Conservation (phyloP, 2,329 filamentous ascomycete species). For the Xylaria sp. region DNA sequence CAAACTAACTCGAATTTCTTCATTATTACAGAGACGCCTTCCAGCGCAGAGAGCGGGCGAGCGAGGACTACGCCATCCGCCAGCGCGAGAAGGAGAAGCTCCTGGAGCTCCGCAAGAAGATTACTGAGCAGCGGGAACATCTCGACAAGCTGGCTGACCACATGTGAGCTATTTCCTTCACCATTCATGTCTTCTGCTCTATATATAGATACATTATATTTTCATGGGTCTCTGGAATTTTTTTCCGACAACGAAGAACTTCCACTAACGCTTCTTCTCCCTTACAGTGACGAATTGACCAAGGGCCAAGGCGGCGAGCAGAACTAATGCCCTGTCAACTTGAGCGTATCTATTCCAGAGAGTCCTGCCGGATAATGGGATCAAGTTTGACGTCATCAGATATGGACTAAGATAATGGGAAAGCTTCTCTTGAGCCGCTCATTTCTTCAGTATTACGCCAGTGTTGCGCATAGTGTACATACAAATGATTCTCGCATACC, state of each 20-base stretch:
- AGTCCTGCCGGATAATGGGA: conserved; percentile 1
- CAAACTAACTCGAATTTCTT: conserved; percentile 11
- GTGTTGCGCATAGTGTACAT: conserved; percentile 47
- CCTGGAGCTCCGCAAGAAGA: conserved; percentile 75
- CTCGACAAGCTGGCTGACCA: conserved; percentile 86
- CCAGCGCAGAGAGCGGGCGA: conserved; percentile 88
- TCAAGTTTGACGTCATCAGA: conserved; percentile 20
- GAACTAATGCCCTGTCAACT: conserved; percentile 57
- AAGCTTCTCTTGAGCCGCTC: conserved; percentile 36
- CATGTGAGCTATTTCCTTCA: conserved; percentile 70
- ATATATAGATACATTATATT: not conserved
- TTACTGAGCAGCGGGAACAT: conserved; percentile 82
- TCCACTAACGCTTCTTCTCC: conserved; percentile 26
- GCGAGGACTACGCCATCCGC: conserved; percentile 85
- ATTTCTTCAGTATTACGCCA: conserved; percentile 26
- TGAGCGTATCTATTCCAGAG: not conserved
- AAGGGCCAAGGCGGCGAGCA: conserved; percentile 76
- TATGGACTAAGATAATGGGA: conserved; percentile 16
- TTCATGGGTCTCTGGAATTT: not conserved
- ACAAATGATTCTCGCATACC: conserved; percentile 37
- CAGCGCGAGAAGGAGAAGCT: conserved; percentile 94
- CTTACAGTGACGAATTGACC: conserved; percentile 77
- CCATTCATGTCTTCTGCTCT: not conserved
- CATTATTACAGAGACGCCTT: conserved; percentile 80
- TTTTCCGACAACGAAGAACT: not conserved